Evolutionary conservation across 2,329 filamentous ascomycete species (phyloP).

Genomic region (Malbranchea cinnamomea): DNA sequence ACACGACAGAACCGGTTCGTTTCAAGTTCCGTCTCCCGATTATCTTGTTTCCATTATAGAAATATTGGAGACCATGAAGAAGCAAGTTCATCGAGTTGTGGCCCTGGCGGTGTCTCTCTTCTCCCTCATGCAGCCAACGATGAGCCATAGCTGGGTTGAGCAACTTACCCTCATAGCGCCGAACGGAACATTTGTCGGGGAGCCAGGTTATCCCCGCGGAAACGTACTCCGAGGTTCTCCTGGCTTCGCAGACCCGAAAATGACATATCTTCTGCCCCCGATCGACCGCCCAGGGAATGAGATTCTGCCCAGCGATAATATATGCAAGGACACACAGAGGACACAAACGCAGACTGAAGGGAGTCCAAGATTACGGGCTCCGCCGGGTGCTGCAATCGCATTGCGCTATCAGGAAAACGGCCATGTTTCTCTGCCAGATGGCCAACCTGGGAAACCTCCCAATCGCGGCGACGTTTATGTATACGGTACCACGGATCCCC

Average conservation of each 20-base stretch:
- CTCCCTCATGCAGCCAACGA: constrained; percentile 15
- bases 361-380: constrained; percentile 48
- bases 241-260: constrained; percentile 42
- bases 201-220: constrained; percentile 60
- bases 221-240: constrained; percentile 44
- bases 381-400: constrained; percentile 48
- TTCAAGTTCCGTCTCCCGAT: neutral
- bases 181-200: constrained; percentile 58
- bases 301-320: constrained; percentile 36
- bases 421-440: constrained; percentile 49
- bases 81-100: neutral
- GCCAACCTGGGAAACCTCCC: constrained; percentile 42
- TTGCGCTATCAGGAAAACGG: constrained; percentile 61
- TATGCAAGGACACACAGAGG: constrained; percentile 53
- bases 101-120: constrained; percentile 12
- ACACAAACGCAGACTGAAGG: constrained; percentile 40
- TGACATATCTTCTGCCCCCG: constrained; percentile 49
- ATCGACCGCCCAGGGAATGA: constrained; percentile 33
- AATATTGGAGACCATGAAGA: neutral
- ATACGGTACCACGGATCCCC: constrained; percentile 53
- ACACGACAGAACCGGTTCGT: neutral
- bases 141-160: constrained; percentile 73
- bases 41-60: neutral
- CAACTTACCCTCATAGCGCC: constrained; percentile 53
- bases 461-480: constrained; percentile 61